phyloP scores from a whole-genome alignment of 1,284 basidiomycete species.

The Bondarzewia mesenterica region DNA sequence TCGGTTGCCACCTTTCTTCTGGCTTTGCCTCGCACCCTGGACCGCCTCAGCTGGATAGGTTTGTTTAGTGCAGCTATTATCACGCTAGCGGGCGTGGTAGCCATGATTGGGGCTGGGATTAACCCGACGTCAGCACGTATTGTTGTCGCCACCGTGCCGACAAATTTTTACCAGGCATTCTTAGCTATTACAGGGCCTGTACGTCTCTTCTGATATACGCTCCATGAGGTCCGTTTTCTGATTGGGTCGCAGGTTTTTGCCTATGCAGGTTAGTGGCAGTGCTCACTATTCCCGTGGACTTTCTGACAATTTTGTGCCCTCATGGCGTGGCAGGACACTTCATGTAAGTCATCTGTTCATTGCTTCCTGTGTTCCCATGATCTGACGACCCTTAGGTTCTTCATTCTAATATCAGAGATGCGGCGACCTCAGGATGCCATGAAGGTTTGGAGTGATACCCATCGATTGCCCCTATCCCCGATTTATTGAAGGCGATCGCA shows the following conservation, averaged over 20 bases:
- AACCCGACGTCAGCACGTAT: slow-evolving; percentile 37
- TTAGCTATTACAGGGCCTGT: slow-evolving; percentile 48
- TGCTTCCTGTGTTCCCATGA: neutral
- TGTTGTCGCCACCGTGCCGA: slow-evolving; percentile 30
- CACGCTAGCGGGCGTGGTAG: slow-evolving; percentile 17
- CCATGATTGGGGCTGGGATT: slow-evolving; percentile 42
- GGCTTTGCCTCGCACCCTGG: slow-evolving; percentile 41
- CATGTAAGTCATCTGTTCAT: slow-evolving; percentile 26
- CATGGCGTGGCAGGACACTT: slow-evolving; percentile 33
- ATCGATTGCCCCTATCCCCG: neutral
- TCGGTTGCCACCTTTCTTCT: slow-evolving; percentile 33
- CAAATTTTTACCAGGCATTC: slow-evolving; percentile 42
- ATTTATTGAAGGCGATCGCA: slow-evolving; percentile 8
- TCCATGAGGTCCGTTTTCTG: neutral
- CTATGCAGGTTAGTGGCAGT: slow-evolving; percentile 33
- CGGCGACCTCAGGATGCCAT: slow-evolving; percentile 41
- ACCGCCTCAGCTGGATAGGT: slow-evolving; percentile 37
- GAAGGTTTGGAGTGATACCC: slow-evolving; percentile 29
- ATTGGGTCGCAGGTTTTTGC: slow-evolving; percentile 24
- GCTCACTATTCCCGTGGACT: slow-evolving; percentile 7
- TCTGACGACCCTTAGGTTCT: slow-evolving; percentile 20
- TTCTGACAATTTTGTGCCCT: slow-evolving; percentile 1
- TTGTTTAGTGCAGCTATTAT: slow-evolving; percentile 23
- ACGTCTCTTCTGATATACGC: neutral
- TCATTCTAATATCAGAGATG: slow-evolving; percentile 53